phyloP scores from a whole-genome alignment of 306 rosid species.

The Vigna nakashimae region DNA sequence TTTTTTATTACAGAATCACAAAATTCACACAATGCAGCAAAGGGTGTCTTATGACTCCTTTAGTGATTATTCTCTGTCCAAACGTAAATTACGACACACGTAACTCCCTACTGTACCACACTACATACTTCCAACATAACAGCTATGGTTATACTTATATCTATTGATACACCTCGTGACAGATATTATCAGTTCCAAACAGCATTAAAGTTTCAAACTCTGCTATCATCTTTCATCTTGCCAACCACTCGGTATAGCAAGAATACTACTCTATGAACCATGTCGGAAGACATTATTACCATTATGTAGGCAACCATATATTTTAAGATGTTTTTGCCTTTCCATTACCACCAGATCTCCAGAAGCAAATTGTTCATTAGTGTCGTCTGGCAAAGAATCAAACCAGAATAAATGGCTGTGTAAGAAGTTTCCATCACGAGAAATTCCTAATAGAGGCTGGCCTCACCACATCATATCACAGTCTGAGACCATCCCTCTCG shows the following conservation, averaged over 20 bases:
- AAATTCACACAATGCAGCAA: background rate
- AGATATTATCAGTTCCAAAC: background rate
- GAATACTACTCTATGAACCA: background rate
- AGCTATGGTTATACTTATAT: background rate
- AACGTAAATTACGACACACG: background rate
- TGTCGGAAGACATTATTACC: background rate
- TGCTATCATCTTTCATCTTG: constrained; percentile 1
- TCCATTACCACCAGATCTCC: constrained; percentile 24
- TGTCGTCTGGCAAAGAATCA: background rate
- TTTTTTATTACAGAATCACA: background rate
- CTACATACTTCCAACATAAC: background rate
- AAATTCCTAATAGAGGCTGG: background rate
- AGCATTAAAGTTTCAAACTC: constrained; percentile 3
- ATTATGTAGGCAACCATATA: background rate
- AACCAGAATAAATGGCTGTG: background rate
- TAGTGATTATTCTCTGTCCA: background rate
- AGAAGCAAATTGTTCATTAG: constrained; percentile 26
- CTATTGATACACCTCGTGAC: background rate
- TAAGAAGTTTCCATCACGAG: background rate
- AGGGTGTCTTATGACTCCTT: background rate
- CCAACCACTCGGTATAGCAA: constrained; percentile 25
- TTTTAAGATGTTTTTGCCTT: background rate
- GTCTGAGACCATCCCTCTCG: background rate
- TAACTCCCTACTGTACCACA: background rate
- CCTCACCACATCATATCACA: background rate